Conservation (phyloP, 176 grass and related monocot species). For the Phyllostachys edulis region DNA sequence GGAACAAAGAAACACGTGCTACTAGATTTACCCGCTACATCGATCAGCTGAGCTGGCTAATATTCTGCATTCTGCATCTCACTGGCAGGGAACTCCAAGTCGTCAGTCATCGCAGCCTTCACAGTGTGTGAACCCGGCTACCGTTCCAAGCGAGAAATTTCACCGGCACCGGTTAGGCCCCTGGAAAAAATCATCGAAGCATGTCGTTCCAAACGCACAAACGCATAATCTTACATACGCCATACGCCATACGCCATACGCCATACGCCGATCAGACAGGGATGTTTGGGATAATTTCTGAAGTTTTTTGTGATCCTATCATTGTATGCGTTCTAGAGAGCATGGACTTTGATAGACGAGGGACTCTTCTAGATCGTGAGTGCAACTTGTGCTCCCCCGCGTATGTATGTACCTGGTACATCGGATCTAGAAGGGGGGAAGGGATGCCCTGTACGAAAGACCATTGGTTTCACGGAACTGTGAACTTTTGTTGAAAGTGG, state of each 20-base stretch:
- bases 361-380: not conserved
- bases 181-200: slow-evolving; percentile 14
- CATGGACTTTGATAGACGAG: not conserved
- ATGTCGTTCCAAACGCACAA: not conserved
- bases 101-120: not conserved
- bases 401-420: no score
- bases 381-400: not conserved
- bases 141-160: slow-evolving; percentile 19
- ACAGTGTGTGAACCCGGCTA: slow-evolving; percentile 12
- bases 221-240: not conserved
- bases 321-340: no score
- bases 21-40: not conserved
- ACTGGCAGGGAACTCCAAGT: not conserved
- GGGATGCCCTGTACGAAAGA: not conserved
- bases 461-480: not conserved
- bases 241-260: no score
- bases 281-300: not conserved
- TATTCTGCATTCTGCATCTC: not conserved
- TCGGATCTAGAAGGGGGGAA: not conserved
- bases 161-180: not conserved
- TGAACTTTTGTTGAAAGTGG: not conserved
- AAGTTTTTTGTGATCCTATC: no score
- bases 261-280: not conserved
- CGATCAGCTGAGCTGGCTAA: not conserved
- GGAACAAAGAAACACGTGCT: not conserved